Evolutionary conservation across 2,329 filamentous ascomycete genomes (phyloP).

Genomic region (Fusarium falciforme): DNA sequence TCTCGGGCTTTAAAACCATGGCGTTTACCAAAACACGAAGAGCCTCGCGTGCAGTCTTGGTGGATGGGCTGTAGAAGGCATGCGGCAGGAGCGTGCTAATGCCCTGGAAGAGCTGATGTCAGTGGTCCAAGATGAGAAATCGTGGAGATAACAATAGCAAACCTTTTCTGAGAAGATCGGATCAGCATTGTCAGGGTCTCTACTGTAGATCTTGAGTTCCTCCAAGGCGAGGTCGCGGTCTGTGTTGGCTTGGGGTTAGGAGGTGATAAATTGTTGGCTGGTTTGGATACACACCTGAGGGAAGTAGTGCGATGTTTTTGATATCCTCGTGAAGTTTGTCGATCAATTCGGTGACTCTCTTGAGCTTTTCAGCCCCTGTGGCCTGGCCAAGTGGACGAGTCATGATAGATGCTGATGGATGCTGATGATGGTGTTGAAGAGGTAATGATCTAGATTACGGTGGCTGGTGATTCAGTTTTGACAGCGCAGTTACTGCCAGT

Average conservation of each 20-base stretch:
- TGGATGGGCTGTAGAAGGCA: conserved; percentile 75
- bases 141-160: conserved; percentile 41
- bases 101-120: conserved; percentile 64
- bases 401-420: conserved; percentile 42
- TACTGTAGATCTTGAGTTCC: conserved; percentile 75
- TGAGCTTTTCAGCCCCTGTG: conserved; percentile 68
- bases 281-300: conserved; percentile 61
- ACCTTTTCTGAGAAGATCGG: conserved; percentile 88
- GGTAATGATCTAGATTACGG: neutral
- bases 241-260: conserved; percentile 48
- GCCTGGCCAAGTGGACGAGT: conserved; percentile 44
- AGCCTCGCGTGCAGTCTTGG: conserved; percentile 77
- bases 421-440: conserved; percentile 7
- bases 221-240: conserved; percentile 72
- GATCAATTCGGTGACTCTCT: conserved; percentile 74
- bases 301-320: conserved; percentile 65
- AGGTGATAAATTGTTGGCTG: neutral
- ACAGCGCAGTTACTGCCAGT: neutral
- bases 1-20: conserved; percentile 67
- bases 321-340: conserved; percentile 72
- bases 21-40: conserved; percentile 86
- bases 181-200: conserved; percentile 77
- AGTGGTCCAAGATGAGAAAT: conserved; percentile 2
- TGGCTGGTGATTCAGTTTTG: neutral
- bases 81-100: conserved; percentile 78